Conservation (phyloP, 2,329 filamentous ascomycete species). For the Aspergillus flavus region DNA sequence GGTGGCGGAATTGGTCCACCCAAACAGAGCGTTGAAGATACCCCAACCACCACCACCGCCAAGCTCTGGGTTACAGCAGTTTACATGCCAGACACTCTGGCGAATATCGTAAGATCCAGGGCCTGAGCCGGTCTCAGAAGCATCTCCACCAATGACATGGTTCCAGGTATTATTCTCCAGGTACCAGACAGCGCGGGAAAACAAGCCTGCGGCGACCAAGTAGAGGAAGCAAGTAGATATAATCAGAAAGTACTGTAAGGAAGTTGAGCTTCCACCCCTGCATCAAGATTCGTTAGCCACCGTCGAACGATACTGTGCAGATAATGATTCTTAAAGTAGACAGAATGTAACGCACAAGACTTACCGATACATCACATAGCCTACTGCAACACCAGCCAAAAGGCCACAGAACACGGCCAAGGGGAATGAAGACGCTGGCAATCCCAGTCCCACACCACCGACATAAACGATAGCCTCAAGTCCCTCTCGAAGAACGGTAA, state of each 20-base stretch:
- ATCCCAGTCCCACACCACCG: constrained; percentile 51
- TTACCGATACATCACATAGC: constrained; percentile 77
- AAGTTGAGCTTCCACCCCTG: constrained; percentile 61
- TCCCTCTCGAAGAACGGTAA: constrained; percentile 55
- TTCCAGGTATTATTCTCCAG: constrained; percentile 72
- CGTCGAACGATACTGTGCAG: no score
- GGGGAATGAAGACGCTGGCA: constrained; percentile 46
- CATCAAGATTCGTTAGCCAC: background rate
- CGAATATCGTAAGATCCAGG: constrained; percentile 79
- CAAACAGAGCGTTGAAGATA: constrained; percentile 81
- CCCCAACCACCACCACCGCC: constrained; percentile 81
- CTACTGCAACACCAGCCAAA: constrained; percentile 65
- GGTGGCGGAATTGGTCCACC: constrained; percentile 86
- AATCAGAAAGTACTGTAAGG: constrained; percentile 74
- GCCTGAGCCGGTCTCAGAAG: constrained; percentile 64
- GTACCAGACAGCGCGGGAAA: constrained; percentile 74
- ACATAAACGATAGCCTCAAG: constrained; percentile 22
- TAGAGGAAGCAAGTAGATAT: constrained; percentile 80
- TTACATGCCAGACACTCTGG: constrained; percentile 79
- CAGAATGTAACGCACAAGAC: constrained; percentile 26
- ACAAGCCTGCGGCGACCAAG: constrained; percentile 78
- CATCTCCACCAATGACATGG: constrained; percentile 58
- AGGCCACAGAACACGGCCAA: constrained; percentile 69
- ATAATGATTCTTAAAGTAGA: no score
- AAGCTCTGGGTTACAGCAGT: constrained; percentile 75